Base-by-base conservation (phyloP, 495 filamentous ascomycete species). In the Chaetomium tenue region DNA sequence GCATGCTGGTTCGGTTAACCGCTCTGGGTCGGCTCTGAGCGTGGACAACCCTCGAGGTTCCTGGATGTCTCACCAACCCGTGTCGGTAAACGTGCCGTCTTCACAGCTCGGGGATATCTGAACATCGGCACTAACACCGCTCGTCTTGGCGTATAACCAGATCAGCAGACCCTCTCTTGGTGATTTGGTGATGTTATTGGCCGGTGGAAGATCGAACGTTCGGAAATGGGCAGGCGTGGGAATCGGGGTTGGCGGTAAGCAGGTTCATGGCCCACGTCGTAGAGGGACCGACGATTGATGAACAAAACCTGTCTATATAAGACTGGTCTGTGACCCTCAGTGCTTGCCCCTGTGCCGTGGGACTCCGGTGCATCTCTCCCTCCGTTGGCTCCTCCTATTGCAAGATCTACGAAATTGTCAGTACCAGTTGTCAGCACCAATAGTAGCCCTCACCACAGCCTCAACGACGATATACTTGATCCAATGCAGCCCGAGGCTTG, bases 111-210 rank as follows among this genome's bases (percentile, higher is more conserved):
- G 44, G 59, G 44, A 26, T 53, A 33, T 28, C 42, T 57, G 58
- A 52, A 22, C 25, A 44, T 37, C 61, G 25, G 40, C 2, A 22
- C 37, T 47, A 53, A 30, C 13, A 60, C 53, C 51, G 61, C 70
- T 60, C 66, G 57, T 39, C 53, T 65, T 61, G 63, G 58, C 63
- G 55, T 23, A 59, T 44, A 58, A 62, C 60, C 37, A 46, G 70
- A 72, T 74, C 72, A 74, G 64, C 72, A 69, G 72, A 71, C 68
- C 70, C 51, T 60, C 58, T 63, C 62, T 56, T 63, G 39, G 61
- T 63, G 22, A 61, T 23, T 50, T 22, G 63, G 44, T 48, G n/a
- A 30, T 61, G 37, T 53, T 61, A 67, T 65, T 70, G 66, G 66
- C 52, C 51, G 65, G 42, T 47, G n/a, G 52, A 37, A 50, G 18